Evolutionary conservation across 2,329 filamentous ascomycete genomes (phyloP), one percentile per base, ranked within the genome.

Genomic region (Lachnum nothofagi): DNA sequence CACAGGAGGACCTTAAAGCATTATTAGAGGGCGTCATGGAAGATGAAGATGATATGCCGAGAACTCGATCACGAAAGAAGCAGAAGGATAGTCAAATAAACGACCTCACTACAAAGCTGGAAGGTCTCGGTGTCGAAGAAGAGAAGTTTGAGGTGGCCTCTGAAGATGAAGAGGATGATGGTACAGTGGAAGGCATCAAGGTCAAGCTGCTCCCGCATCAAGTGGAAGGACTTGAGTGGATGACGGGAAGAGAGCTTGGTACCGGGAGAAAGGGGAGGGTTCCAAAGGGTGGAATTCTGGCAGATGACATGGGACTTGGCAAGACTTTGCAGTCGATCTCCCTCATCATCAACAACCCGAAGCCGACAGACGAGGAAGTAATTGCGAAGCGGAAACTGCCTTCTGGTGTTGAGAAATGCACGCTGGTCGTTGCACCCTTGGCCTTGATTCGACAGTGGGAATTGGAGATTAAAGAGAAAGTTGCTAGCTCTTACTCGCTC

Each of bases 381-480:
- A 73, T 78, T 31, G 73, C 73, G 0, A 79, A 84, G 71, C 85
- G 83, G 64, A 87, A 84, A 65, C 74, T 86, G n/a, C 80, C 82
- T 16, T 76, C 80, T 5, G 75, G 77, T 6, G 72, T 91, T 20
- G 82, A 85, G 58, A 91, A 86, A 64, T 82, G 83, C 8, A 98
- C 93, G 0, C 75, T 98, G 9, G 90, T 98, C 6, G 88, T 98
- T 44, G 93, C 93, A 1, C 93, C 93, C 1, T 72, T 98, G 24
- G 91, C 93, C 5, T 75, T 98, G 38, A 97, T 98, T 70, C 87
- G 93, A 60, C 93, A 98, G 67, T 98, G 93, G 93, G 93, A 98
- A 69, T 75, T 83, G 1, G 93, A 98, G 67, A 89, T 98, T 63
- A 85, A 85, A 60, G 84, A 87, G 46, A 95, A 89, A 65, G 82